These are phyloP conservation scores for Dissophora globulifera DNA, from an alignment of 192 early-diverging fungal species.

Conservation along the genomic window DNA sequence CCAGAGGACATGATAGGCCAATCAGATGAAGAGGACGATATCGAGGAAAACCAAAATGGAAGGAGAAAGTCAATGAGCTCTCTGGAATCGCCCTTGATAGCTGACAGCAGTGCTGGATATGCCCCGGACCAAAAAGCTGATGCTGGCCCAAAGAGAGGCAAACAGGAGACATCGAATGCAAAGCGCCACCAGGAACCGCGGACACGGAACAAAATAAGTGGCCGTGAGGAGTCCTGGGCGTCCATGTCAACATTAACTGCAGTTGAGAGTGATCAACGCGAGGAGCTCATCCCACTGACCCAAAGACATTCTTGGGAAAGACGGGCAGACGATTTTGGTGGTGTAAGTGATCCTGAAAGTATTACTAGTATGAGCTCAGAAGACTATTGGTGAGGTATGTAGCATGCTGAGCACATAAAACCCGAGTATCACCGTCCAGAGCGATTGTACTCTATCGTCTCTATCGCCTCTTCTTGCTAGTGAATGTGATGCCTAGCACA, in stretches of 20 bases:
- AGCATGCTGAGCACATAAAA: too few species aligned
- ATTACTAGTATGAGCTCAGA: slow-evolving; percentile 50
- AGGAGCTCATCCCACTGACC: slow-evolving; percentile 14
- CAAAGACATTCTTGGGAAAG: not conserved
- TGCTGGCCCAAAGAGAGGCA: not conserved
- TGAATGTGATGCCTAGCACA: too few species aligned
- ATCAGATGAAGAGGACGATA: slow-evolving; percentile 43
- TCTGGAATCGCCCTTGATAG: not conserved
- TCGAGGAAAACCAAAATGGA: slow-evolving; percentile 19
- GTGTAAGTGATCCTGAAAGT: slow-evolving; percentile 34
- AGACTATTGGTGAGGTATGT: slow-evolving; percentile 42
- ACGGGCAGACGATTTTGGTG: slow-evolving; percentile 25
- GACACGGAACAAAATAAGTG: not conserved
- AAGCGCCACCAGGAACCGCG: not conserved
- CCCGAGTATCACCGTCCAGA: too few species aligned
- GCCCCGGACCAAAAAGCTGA: not conserved
- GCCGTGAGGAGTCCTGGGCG: slow-evolving; percentile 21
- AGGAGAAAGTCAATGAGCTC: slow-evolving; percentile 13
- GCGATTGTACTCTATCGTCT: too few species aligned
- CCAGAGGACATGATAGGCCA: slow-evolving; percentile 42
- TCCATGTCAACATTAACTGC: slow-evolving; percentile 12
- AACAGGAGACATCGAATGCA: slow-evolving; percentile 20
- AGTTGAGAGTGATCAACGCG: not conserved
- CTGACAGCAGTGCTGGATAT: not conserved
- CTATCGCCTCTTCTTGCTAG: too few species aligned